These are phyloP conservation scores for Emergomyces africanus DNA, from an alignment of 2,329 filamentous ascomycete species.

Conservation along the genomic window DNA sequence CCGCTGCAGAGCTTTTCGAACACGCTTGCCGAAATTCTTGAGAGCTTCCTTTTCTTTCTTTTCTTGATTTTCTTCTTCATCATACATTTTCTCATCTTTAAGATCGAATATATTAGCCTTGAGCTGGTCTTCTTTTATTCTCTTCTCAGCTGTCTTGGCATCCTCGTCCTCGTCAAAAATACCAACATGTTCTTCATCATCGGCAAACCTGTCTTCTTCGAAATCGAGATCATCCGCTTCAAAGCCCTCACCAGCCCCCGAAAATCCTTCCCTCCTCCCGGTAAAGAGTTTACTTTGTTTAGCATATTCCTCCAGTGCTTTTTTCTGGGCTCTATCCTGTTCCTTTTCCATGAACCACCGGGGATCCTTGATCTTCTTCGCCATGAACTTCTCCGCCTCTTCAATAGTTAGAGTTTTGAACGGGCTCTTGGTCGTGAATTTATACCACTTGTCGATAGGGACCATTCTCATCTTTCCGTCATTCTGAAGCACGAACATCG, in stretches of 20 bases:
- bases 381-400: slow-evolving; percentile 73
- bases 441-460: slow-evolving; percentile 93
- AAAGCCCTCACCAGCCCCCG: slow-evolving; percentile 35
- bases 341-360: slow-evolving; percentile 65
- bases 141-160: slow-evolving; percentile 55
- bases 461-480: slow-evolving; percentile 66
- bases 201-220: slow-evolving; percentile 64
- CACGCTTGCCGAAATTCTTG: slow-evolving; percentile 60
- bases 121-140: slow-evolving; percentile 70
- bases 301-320: slow-evolving; percentile 44
- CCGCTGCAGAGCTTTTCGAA: slow-evolving; percentile 70
- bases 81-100: slow-evolving; percentile 55
- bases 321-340: slow-evolving; percentile 40
- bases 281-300: slow-evolving; percentile 35
- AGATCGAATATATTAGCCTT: slow-evolving; percentile 75
- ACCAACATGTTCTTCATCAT: slow-evolving; percentile 69
- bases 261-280: slow-evolving; percentile 32
- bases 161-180: slow-evolving; percentile 80
- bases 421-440: slow-evolving; percentile 40
- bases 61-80: slow-evolving; percentile 56
- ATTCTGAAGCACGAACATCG: slow-evolving; percentile 64
- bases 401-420: slow-evolving; percentile 70
- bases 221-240: slow-evolving; percentile 56
- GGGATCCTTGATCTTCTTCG: slow-evolving; percentile 60
- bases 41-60: slow-evolving; percentile 51